These are phyloP conservation scores for Aspergillus ochraceus DNA, from an alignment of 2,329 filamentous ascomycete genomes.

Conservation along the genomic window DNA sequence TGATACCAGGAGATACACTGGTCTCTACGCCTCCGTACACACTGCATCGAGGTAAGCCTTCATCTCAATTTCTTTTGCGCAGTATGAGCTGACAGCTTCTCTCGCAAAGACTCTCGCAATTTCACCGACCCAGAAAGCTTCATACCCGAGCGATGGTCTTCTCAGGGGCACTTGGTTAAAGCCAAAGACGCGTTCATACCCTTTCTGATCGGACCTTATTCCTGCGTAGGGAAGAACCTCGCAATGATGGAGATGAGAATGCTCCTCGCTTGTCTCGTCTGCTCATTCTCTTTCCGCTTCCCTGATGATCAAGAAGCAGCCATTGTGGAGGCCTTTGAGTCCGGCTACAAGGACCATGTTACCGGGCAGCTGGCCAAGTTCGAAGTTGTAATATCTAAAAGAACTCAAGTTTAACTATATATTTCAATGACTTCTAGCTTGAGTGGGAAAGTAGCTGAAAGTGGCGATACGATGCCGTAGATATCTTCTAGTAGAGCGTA, in stretches of 20 bases:
- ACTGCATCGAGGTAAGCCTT: not conserved
- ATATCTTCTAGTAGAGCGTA: too few relatives aligned
- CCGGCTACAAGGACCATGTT: not conserved
- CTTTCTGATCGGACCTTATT: not conserved
- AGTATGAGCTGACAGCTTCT: not conserved
- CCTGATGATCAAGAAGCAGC: not conserved
- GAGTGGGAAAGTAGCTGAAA: too few relatives aligned
- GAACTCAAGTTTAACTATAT: too few relatives aligned
- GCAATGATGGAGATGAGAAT: constrained; percentile 1
- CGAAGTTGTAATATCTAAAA: not conserved
- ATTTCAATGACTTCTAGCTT: too few relatives aligned
- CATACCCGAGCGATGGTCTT: constrained; percentile 6
- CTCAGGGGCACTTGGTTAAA: not conserved
- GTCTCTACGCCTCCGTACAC: not conserved
- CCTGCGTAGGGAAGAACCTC: not conserved
- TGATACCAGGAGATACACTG: constrained; percentile 1
- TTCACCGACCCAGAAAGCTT: constrained; percentile 1
- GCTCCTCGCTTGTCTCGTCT: not conserved
- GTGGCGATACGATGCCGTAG: too few relatives aligned
- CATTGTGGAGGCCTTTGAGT: not conserved
- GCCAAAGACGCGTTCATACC: constrained; percentile 2
- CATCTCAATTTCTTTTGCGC: not conserved
- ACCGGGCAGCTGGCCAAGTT: not conserved
- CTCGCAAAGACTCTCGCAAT: not conserved
- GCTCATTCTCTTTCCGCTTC: constrained; percentile 4